phyloP scores from a whole-genome alignment of 2,329 filamentous ascomycete species.

The Diaporthe caulivora region DNA sequence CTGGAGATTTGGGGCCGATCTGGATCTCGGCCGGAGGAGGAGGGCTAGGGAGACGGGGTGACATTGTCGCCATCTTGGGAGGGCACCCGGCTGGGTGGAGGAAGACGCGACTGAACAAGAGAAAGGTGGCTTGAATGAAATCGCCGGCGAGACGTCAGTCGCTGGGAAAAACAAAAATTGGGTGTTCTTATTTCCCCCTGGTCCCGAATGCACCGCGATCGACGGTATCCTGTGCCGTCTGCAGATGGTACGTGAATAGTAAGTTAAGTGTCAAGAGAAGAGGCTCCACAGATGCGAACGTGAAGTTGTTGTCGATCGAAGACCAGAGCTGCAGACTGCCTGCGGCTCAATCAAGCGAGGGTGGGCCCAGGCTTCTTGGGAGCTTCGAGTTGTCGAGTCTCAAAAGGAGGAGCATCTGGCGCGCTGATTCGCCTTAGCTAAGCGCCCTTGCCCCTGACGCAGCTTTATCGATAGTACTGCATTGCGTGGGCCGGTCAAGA shows the following conservation, averaged over 20 bases:
- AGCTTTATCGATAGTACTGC: conserved; percentile 30
- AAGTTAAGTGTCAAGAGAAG: conserved; percentile 2
- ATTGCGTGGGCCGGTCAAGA: neutral
- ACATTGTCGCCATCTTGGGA: conserved; percentile 78
- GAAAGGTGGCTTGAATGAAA: conserved; percentile 18
- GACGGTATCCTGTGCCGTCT: conserved; percentile 12
- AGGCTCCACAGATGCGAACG: conserved; percentile 8
- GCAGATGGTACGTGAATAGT: neutral
- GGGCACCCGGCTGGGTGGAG: conserved; percentile 30
- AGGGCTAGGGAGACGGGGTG: conserved; percentile 92
- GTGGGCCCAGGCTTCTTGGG: conserved; percentile 12
- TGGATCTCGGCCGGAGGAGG: conserved; percentile 96
- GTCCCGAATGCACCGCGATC: neutral
- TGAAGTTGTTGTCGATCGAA: conserved; percentile 29
- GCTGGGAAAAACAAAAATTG: neutral
- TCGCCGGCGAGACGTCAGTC: neutral
- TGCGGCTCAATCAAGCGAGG: conserved; percentile 19
- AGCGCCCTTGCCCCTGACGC: conserved; percentile 20
- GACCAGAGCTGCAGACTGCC: conserved; percentile 20
- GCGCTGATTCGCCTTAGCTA: conserved; percentile 32
- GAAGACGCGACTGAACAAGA: conserved; percentile 14
- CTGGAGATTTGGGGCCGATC: conserved; percentile 66
- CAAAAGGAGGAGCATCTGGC: neutral
- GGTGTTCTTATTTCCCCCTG: neutral
- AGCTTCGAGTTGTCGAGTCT: conserved; percentile 34